A percentile compares a stretch with the other conserved stretches of the same genome.
Evolutionary conservation across 495 filamentous ascomycete genomes (phyloP).

Genomic region (Penicillium pancosmium): DNA sequence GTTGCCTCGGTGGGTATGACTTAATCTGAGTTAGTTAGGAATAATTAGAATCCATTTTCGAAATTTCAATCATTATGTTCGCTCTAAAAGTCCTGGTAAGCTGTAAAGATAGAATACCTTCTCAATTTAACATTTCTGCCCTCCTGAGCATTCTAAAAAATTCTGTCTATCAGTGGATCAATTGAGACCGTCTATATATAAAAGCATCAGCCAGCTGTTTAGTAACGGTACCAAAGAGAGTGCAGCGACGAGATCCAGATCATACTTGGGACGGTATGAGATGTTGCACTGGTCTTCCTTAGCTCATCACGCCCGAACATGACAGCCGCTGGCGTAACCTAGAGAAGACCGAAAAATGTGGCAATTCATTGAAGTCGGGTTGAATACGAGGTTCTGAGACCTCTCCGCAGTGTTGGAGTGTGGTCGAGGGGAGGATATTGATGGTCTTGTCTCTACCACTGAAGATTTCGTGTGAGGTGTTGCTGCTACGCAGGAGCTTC

Average conservation of each 20-base stretch:
- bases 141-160: not conserved
- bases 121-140: not conserved
- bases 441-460: not conserved
- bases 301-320: not conserved
- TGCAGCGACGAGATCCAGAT: not conserved
- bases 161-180: not conserved
- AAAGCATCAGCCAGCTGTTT: not conserved
- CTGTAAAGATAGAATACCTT: too few relatives aligned
- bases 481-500: not conserved
- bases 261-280: not conserved
- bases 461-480: not conserved
- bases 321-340: not conserved
- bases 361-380: not conserved
- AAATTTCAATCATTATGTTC: not conserved
- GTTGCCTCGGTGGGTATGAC: slow-evolving; percentile 22
- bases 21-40: not conserved
- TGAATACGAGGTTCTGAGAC: not conserved
- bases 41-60: not conserved
- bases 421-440: not conserved
- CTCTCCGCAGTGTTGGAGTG: not conserved
- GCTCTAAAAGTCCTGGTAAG: not conserved
- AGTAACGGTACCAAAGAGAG: not conserved
- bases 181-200: not conserved
- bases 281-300: not conserved
- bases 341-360: not conserved